Evolutionary conservation across 2,329 filamentous ascomycete species (phyloP).

Genomic region (Oidium heveae): DNA sequence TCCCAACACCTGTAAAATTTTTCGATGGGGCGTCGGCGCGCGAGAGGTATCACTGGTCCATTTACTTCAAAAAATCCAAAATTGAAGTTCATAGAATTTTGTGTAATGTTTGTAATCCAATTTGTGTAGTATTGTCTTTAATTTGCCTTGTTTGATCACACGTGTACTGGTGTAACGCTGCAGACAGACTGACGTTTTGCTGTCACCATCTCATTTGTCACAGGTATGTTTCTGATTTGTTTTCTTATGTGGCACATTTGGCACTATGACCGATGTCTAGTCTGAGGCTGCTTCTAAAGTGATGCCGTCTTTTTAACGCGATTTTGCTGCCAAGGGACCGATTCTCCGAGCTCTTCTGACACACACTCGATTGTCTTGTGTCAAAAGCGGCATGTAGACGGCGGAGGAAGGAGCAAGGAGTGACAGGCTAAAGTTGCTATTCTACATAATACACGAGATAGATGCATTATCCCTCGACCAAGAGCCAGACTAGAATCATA

Average conservation of each 20-base stretch:
- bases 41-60: neutral
- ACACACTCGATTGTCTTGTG: neutral
- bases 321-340: neutral
- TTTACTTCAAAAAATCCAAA: neutral
- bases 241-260: neutral
- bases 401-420: too few relatives aligned
- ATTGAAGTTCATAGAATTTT: neutral
- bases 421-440: too few relatives aligned
- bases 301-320: neutral
- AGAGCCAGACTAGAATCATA: too few relatives aligned
- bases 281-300: neutral
- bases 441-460: too few relatives aligned
- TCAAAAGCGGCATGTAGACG: too few relatives aligned
- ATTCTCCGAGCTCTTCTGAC: neutral
- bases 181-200: neutral
- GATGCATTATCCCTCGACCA: too few relatives aligned
- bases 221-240: neutral
- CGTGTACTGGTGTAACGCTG: neutral
- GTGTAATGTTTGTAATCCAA: neutral
- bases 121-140: neutral
- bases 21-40: neutral
- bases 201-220: neutral
- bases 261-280: neutral
- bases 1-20: neutral
- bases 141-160: neutral